These are phyloP conservation scores for Dioscorea dumetorum DNA, from an alignment of 106 monocot genomes.

Conservation along the genomic window DNA sequence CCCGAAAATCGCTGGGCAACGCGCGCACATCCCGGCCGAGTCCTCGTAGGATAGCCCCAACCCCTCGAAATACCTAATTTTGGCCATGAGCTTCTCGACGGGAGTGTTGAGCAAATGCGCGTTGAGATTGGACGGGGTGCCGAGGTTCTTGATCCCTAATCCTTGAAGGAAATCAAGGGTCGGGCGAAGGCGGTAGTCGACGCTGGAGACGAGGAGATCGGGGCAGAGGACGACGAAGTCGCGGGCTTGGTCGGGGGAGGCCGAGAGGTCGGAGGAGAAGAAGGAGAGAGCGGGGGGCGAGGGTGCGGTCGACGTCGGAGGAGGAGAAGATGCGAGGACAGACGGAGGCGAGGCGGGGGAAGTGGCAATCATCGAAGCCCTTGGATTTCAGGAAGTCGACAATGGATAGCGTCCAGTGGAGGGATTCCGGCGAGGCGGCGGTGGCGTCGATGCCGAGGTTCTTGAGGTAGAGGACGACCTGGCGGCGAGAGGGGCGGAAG, in stretches of 20 bases:
- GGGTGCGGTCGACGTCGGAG: conserved; percentile 3
- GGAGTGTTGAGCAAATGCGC: conserved; percentile 37
- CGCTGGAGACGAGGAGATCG: conserved; percentile 15
- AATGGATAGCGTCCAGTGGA: conserved; percentile 9
- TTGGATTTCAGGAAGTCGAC: conserved; percentile 31
- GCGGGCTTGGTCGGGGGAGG: conserved; percentile 10
- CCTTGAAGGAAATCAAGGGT: conserved; percentile 26
- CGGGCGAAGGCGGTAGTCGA: conserved; percentile 37
- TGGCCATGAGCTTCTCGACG: conserved; percentile 38
- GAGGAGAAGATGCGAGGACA: conserved; percentile 35
- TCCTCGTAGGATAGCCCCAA: conserved; percentile 29
- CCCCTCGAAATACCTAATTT: conserved; percentile 29
- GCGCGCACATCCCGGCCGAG: conserved; percentile 19
- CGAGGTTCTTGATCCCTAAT: conserved; percentile 24
- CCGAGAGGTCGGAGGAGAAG: conserved; percentile 25
- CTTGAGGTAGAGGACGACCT: conserved; percentile 17
- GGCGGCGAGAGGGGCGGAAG: conserved; percentile 20
- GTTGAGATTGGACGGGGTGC: conserved; percentile 28
- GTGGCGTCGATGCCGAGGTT: conserved; percentile 21
- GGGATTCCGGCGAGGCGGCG: conserved; percentile 4
- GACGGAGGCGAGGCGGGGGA: conserved; percentile 27
- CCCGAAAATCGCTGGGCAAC: conserved; percentile 45
- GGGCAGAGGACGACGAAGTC: conserved; percentile 36
- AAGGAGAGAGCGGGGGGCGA: conserved; percentile 33
- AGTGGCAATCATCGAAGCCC: conserved; percentile 27